These are phyloP conservation scores for Exophiala mesophila DNA, from an alignment of 2,329 filamentous ascomycete genomes.

Conservation along the genomic window DNA sequence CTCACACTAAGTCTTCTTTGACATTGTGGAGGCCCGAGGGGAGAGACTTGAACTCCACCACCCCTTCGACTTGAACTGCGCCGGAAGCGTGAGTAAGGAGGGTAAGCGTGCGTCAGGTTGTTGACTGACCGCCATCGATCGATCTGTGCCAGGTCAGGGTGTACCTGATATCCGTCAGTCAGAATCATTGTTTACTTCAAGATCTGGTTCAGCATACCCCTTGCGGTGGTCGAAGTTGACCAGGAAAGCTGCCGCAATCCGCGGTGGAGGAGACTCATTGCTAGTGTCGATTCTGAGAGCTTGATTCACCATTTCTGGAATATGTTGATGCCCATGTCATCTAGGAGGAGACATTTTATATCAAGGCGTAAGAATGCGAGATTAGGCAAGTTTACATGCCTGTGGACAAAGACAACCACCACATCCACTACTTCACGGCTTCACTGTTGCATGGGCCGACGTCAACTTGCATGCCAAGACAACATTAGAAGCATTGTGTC, in stretches of 20 bases:
- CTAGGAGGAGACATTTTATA: background rate
- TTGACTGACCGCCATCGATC: conserved; percentile 52
- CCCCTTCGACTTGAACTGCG: conserved; percentile 65
- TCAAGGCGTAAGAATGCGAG: background rate
- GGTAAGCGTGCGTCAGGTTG: conserved; percentile 14
- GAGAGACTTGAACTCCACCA: conserved; percentile 93
- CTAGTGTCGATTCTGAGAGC: conserved; percentile 16
- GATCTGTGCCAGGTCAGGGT: conserved; percentile 85
- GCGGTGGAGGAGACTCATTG: conserved; percentile 28
- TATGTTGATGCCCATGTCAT: background rate
- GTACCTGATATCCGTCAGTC: conserved; percentile 46
- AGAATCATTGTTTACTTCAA: background rate
- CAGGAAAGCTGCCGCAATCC: conserved; percentile 74
- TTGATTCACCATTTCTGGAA: background rate
- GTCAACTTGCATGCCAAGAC: background rate
- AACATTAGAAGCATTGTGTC: no score
- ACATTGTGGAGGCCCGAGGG: conserved; percentile 91
- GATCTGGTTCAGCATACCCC: conserved; percentile 52
- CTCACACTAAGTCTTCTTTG: conserved; percentile 67
- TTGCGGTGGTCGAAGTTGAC: conserved; percentile 91
- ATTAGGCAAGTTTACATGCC: background rate
- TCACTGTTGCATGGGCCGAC: no score
- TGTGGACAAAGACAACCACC: no score
- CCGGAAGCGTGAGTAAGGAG: conserved; percentile 13
- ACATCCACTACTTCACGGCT: no score